These are phyloP conservation scores for Cochlearia excelsa DNA, from an alignment of 345 rosid genomes.

Conservation along the genomic window DNA sequence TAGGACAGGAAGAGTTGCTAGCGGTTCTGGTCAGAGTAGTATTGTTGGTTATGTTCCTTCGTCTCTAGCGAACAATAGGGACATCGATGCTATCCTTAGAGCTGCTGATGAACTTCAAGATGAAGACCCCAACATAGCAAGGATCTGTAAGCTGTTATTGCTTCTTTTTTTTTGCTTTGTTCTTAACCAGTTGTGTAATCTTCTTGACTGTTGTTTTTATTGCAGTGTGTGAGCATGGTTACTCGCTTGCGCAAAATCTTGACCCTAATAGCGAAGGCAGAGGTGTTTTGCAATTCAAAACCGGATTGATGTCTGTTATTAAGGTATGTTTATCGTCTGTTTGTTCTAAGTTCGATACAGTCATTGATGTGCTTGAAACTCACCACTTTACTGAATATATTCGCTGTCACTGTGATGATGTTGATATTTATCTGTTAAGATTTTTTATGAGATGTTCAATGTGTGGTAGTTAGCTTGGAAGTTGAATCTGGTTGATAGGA, in stretches of 20 bases:
- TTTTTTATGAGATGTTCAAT: conserved; percentile 1
- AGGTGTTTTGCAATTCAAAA: conserved; percentile 96
- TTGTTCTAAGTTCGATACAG: conserved; percentile 3
- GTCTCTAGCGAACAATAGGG: conserved; percentile 75
- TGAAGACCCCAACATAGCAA: conserved; percentile 78
- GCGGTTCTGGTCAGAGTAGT: conserved; percentile 56
- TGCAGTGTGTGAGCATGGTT: conserved; percentile 97
- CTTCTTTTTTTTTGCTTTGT: neutral
- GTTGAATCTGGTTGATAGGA: neutral
- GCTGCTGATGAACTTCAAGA: conserved; percentile 96
- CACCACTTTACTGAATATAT: conserved; percentile 3
- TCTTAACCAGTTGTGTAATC: conserved; percentile 7
- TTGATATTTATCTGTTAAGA: conserved; percentile 7
- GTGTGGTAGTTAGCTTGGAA: conserved; percentile 5
- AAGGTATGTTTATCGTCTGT: conserved; percentile 48
- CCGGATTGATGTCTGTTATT: conserved; percentile 91
- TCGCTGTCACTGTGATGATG: conserved; percentile 15
- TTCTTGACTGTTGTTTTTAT: conserved; percentile 15
- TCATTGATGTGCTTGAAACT: neutral
- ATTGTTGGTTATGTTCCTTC: conserved; percentile 85
- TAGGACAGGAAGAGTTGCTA: conserved; percentile 48
- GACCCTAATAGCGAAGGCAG: conserved; percentile 98
- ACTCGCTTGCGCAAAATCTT: conserved; percentile 88
- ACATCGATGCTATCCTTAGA: conserved; percentile 83
- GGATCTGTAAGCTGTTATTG: conserved; percentile 59